Evolutionary conservation across 345 rosid species (phyloP).

Genomic region (Eucalyptus cloeziana): DNA sequence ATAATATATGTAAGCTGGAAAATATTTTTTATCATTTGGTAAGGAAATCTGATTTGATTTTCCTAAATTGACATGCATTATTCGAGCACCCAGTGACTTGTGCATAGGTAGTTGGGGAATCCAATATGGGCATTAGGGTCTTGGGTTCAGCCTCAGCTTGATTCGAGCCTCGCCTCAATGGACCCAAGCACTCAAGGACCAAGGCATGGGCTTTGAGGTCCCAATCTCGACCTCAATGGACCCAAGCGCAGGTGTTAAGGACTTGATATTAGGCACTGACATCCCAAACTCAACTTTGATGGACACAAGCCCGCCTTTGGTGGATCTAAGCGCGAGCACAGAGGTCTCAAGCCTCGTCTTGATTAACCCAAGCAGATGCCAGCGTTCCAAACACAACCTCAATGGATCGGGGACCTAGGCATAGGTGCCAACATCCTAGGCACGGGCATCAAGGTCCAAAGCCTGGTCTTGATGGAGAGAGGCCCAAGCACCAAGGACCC

Average conservation of each 20-base stretch:
- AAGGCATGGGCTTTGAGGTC: neutral
- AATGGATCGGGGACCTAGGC: neutral
- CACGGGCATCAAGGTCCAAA: neutral
- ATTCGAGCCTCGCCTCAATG: rapidly evolving
- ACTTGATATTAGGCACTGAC: rapidly evolving
- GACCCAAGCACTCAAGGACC: neutral
- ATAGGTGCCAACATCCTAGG: neutral
- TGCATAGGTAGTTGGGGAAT: neutral
- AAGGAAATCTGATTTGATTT: too few species aligned
- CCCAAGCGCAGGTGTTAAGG: neutral
- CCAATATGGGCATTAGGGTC: neutral
- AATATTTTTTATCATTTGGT: too few species aligned
- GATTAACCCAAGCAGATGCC: rapidly evolving
- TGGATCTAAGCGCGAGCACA: rapidly evolving
- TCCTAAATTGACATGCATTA: neutral
- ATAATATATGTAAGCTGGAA: too few species aligned
- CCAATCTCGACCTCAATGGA: neutral
- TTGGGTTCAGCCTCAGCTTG: rapidly evolving
- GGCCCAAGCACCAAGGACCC: neutral
- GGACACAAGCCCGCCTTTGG: neutral
- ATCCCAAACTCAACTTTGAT: neutral
- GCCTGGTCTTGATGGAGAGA: neutral
- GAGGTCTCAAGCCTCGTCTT: rapidly evolving
- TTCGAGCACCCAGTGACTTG: rapidly evolving
- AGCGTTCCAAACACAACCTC: rapidly evolving